Base-by-base conservation (phyloP, 768 basidiomycete genomes). In the Tulasnella sp. region DNA sequence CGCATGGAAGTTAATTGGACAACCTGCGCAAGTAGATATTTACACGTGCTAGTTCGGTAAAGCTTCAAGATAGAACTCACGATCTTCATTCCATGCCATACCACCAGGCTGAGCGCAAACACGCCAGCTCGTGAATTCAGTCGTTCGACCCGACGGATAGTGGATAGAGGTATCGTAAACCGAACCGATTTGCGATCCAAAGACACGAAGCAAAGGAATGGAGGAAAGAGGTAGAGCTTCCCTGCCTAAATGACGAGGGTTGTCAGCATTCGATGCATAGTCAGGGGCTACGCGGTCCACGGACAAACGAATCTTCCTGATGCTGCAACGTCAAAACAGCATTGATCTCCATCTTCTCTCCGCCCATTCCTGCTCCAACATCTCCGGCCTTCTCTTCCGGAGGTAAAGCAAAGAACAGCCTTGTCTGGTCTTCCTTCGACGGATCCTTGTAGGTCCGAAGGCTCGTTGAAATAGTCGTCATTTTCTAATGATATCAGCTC, bases 31-130 rank as follows among this genome's bases (percentile, higher is more conserved):
- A 18, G 42, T n/a, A 69, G 44, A 55, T 69, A 23, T n/a, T 46
- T 32, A 72, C 35, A 42, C 37, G 78, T 32, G 29, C 39, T 7
- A 26, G 70, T 39, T 71, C 5, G 61, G 18, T 77, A 35, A 80
- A 57, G 69, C n/a, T 26, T 40, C 72, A 6, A 70, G 23, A 76
- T 26, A 80, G 57, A 51, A 86, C 91, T 81, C 81, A 97, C 96
- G 81, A 98, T 93, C 86, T 97, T 93, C 86, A 93, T 89, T 46
- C 94, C 92, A 83, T 99, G 95, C 94, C 96, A 98, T 74, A 93
- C 90, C n/a, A 91, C 89, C 26, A 99, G 86, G 81, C 95, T 96
- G 40, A 99, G 88, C n/a, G 97, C 96, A 83, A 98, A 98, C 48
- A 98, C 92, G 6, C 98, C 98, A 39, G 95, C 93, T 18, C 95